Conservation (phyloP, 345 rosid genomes). For the Barbarea vulgaris region DNA sequence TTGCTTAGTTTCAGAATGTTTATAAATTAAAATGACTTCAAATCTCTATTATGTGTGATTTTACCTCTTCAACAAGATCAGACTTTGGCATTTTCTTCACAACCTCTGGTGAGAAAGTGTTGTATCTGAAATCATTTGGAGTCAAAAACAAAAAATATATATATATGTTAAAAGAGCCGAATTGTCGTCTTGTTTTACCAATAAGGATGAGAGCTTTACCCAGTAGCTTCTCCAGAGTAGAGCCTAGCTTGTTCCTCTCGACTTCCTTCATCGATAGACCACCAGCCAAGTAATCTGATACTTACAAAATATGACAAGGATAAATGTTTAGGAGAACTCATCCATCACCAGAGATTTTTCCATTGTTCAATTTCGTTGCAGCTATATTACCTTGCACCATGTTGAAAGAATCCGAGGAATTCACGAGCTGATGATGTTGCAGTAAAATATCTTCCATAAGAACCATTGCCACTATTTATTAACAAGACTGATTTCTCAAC, state of each 20-base stretch:
- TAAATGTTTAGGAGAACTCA: neutral
- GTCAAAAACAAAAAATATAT: conserved; percentile 14
- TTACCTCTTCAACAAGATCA: conserved; percentile 85
- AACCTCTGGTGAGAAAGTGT: conserved; percentile 75
- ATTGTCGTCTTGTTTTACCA: neutral
- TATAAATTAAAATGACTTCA: neutral
- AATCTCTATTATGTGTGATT: neutral
- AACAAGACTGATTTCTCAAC: conserved; percentile 63
- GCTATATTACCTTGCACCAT: conserved; percentile 70
- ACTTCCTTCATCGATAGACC: conserved; percentile 98
- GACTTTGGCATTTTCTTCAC: conserved; percentile 85
- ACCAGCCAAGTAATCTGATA: conserved; percentile 88
- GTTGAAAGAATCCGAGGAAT: conserved; percentile 70
- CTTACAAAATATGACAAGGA: neutral
- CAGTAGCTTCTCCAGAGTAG: conserved; percentile 59
- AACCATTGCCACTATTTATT: conserved; percentile 45
- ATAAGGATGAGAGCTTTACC: conserved; percentile 45
- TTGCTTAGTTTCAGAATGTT: conserved; percentile 6
- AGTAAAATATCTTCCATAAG: conserved; percentile 48
- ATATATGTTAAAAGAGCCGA: neutral
- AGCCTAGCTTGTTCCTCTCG: conserved; percentile 83
- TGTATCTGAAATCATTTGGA: conserved; percentile 57
- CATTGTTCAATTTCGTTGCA: conserved; percentile 7
- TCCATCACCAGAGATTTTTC: neutral
- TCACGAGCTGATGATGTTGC: conserved; percentile 61